Evolutionary conservation across 2,329 filamentous ascomycete species (phyloP).

Genomic region (Remersonia thermophila): DNA sequence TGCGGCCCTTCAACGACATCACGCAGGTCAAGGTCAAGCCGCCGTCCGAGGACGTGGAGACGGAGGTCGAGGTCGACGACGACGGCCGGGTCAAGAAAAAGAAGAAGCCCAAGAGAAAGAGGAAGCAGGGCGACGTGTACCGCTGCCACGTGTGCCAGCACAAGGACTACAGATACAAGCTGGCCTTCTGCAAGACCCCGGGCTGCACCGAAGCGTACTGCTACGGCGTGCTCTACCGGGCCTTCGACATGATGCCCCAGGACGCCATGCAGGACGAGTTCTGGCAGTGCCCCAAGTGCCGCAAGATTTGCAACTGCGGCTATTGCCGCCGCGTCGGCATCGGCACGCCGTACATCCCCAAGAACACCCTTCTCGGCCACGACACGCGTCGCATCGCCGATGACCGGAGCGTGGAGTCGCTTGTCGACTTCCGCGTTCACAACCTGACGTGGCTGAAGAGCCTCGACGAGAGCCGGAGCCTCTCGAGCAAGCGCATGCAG

Average conservation of each 20-base stretch:
- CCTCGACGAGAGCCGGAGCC: conserved; percentile 43
- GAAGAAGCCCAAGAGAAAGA: conserved; percentile 46
- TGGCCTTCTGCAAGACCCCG: conserved; percentile 61
- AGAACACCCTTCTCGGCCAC: conserved; percentile 76
- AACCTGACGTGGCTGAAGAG: conserved; percentile 73
- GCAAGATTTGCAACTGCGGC: conserved; percentile 76
- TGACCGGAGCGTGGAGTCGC: conserved; percentile 73
- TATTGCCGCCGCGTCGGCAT: conserved; percentile 54
- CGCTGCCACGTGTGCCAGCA: conserved; percentile 76
- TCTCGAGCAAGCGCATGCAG: conserved; percentile 46
- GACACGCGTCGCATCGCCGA: conserved; percentile 87
- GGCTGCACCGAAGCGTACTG: conserved; percentile 71
- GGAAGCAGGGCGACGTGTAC: conserved; percentile 41
- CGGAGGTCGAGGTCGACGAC: conserved; percentile 54
- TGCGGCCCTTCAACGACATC: conserved; percentile 72
- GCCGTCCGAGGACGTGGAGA: conserved; percentile 33
- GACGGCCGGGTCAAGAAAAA: conserved; percentile 50
- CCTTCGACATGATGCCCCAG: conserved; percentile 82
- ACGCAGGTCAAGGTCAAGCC: conserved; percentile 46
- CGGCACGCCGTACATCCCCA: conserved; percentile 80
- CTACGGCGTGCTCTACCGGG: conserved; percentile 84
- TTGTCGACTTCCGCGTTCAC: conserved; percentile 83
- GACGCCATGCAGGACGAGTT: conserved; percentile 64
- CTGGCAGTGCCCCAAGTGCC: conserved; percentile 85
- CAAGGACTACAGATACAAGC: conserved; percentile 70